Conservation (phyloP, 164 flowering plant genomes). For the Protea cynaroides region DNA sequence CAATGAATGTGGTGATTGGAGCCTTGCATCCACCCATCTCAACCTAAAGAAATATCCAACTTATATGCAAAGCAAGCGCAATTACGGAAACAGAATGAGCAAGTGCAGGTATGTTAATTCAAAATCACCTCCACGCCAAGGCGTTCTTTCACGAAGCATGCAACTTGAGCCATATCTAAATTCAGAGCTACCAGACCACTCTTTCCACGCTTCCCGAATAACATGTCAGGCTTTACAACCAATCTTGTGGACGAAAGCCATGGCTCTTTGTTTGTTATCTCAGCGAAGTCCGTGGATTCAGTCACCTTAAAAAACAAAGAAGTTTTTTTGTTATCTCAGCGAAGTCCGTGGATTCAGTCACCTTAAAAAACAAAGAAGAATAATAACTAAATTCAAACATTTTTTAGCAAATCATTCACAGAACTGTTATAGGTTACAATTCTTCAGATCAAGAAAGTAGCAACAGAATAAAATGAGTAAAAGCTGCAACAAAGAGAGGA, state of each 20-base stretch:
- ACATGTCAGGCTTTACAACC: slow-evolving; percentile 96
- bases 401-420: background rate
- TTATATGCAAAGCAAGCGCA: background rate
- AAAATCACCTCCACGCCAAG: slow-evolving; percentile 68
- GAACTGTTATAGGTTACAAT: background rate
- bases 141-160: slow-evolving; percentile 71
- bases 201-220: slow-evolving; percentile 96
- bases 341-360: slow-evolving; percentile 72
- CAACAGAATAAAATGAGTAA: background rate
- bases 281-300: slow-evolving; percentile 67
- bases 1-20: slow-evolving; percentile 87
- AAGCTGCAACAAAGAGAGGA: too few relatives aligned
- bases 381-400: background rate
- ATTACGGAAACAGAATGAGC: background rate
- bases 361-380: slow-evolving; percentile 39
- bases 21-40: slow-evolving; percentile 97
- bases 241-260: slow-evolving; percentile 81
- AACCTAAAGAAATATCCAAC: slow-evolving; percentile 38
- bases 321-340: slow-evolving; percentile 50
- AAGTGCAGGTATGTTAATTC: background rate
- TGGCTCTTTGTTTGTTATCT: slow-evolving; percentile 60
- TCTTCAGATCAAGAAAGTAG: background rate
- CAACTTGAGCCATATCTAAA: slow-evolving; percentile 82
- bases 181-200: slow-evolving; percentile 88
- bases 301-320: slow-evolving; percentile 47